Evolutionary conservation across 805 yeast species (phyloP), one percentile per base, ranked within the genome.

Genomic region (Cephaloascus albidus): DNA sequence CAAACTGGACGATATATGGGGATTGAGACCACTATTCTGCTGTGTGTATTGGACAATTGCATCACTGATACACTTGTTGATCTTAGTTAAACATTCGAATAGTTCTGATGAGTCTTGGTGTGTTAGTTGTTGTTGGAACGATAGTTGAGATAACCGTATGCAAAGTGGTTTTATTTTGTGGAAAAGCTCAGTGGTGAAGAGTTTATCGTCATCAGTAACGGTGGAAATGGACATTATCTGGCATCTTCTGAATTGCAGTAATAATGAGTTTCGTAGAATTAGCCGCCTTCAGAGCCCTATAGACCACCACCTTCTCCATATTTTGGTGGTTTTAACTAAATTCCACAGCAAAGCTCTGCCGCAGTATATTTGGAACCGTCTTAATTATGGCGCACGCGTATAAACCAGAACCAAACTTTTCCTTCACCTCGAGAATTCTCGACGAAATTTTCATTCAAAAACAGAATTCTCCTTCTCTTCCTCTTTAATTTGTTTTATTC

Each of bases 1-100:
- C 16, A 79, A 49, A 19, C 60, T 61, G 1, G 61, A 45, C 0
- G 75, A 59, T 8, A 31, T 8, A 10, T 31, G 33, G 8, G 33
- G 33, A 31, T 8, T 6, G n/a, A n/a, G n/a, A n/a, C 18, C n/a
- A 16, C 33, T 16, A 23, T 23, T 23, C 10, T 8, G 6, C 6
- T 23, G 28, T 12, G 6, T 12, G 12, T 8, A 23, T 12, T 23
- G 10, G 10, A 23, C 6, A 6, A 23, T 12, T 12, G 28, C 6
- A 6, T 23, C 10, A 8, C 10, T 8, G 12, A 23, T 23, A 23
- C 10, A 8, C 12, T 23, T 12, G 12, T 23, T 23, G 28, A 23
- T 23, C 28, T 12, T 6, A 8, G 6, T 6, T 6, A 23, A 8
- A 23, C 28, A 23, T 8, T 23, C 12, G 6, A 8, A 8, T 12